Conservation (phyloP, 495 filamentous ascomycete species). For the Aspergillus asperescens region DNA sequence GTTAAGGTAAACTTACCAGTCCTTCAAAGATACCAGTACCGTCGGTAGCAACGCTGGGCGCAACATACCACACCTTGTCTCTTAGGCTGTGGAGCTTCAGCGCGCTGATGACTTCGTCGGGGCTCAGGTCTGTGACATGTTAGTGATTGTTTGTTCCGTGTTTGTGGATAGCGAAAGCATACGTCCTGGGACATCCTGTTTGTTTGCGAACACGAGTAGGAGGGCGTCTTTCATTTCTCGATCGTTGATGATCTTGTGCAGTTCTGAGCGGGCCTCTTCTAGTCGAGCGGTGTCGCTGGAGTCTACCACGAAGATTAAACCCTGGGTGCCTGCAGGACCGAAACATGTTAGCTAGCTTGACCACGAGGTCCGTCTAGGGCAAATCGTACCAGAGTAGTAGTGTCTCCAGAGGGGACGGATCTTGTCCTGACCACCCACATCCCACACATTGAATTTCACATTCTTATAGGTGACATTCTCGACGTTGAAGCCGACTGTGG, state of each 20-base stretch:
- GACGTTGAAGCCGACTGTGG: constrained; percentile 98
- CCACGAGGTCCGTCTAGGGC: neutral
- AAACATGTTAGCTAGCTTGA: constrained; percentile 6
- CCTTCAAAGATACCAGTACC: constrained; percentile 94
- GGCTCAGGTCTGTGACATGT: constrained; percentile 64
- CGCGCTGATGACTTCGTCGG: constrained; percentile 77
- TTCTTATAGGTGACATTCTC: constrained; percentile 99
- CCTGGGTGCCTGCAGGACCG: constrained; percentile 73
- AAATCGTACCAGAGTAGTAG: constrained; percentile 81
- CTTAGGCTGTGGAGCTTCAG: constrained; percentile 81
- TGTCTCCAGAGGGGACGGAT: constrained; percentile 97
- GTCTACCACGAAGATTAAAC: constrained; percentile 96
- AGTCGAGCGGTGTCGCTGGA: constrained; percentile 80
- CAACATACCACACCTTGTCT: constrained; percentile 93
- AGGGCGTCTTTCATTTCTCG: constrained; percentile 97
- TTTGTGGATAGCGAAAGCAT: constrained; percentile 29
- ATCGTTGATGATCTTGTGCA: constrained; percentile 94
- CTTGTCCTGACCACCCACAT: constrained; percentile 99
- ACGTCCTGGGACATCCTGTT: constrained; percentile 90
- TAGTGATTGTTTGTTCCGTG: neutral
- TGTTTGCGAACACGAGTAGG: constrained; percentile 94
- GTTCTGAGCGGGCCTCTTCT: constrained; percentile 82
- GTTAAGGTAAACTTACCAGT: constrained; percentile 51
- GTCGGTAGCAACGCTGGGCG: constrained; percentile 89
- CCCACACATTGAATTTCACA: constrained; percentile 99